Base-by-base conservation (phyloP, 2,329 filamentous ascomycete species). In the Emergomyces pasteurianus region DNA sequence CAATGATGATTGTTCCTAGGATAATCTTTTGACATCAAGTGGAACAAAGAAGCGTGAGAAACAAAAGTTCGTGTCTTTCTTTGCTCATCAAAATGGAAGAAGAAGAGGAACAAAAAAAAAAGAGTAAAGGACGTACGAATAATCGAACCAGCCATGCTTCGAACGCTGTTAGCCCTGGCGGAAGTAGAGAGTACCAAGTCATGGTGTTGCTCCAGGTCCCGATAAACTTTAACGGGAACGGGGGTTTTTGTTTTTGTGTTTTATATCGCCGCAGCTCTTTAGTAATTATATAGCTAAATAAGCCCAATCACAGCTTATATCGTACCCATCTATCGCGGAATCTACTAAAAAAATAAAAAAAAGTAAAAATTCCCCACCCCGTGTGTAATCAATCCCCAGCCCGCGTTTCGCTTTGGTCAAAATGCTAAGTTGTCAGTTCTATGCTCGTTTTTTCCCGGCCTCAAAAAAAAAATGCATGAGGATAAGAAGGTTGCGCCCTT, bases 181-280 rank as follows among this genome's bases (percentile, higher is more conserved):
- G 86, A 40, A 88, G 79, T 62, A 88, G 80, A 1, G 85, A 87
- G 65, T 85, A 83, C 77, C 83, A 81, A 52, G 81, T 80, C 86
- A 88, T 88, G 36, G 3, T 28, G 28, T 26, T 38, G 14, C 26
- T 42, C 10, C 26, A 28, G 26, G 14, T 4, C 14, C 40, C 18
- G 16, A 18, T 18, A 16, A 42, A 10, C 23, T 8, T 47, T 21
- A 12, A 47, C 8, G 26, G n/a, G 14, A 47, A 47, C 46, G 46
- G 46, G 46, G 26, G 23, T 47, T 47, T 23, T n/a, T n/a, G n/a
- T n/a, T n/a, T n/a, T n/a, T n/a, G n/a, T n/a, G n/a, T n/a, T n/a
- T n/a, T n/a, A n/a, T n/a, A 9, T 47, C 46, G 21, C 7, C 23
- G n/a, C 9, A 21, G 21, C 46, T 18, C 40, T 42, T 3, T 42